Evolutionary conservation across 345 rosid genomes (phyloP).

Genomic region (Salix purpurea): DNA sequence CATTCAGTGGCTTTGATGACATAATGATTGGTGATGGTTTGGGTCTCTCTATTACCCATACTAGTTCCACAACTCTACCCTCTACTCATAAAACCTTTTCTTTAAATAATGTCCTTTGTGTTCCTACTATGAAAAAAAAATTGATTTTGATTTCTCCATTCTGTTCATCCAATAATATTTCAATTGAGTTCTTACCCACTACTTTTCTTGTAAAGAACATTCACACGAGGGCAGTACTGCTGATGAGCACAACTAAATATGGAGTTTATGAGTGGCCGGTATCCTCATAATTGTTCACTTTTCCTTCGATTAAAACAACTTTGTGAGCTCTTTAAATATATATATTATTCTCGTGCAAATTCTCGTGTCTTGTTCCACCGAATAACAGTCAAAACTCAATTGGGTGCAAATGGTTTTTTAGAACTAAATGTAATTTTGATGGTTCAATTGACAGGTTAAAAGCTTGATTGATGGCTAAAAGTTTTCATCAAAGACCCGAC

Average conservation of each 20-base stretch:
- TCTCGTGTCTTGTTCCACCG: too few relatives aligned
- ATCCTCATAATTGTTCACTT: fast-evolving
- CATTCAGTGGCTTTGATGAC: fast-evolving
- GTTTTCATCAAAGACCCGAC: not conserved
- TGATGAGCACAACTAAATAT: not conserved
- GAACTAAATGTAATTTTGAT: not conserved
- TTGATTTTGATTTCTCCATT: too few relatives aligned
- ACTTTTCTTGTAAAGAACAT: too few relatives aligned
- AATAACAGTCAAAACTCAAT: not conserved
- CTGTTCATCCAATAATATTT: not conserved
- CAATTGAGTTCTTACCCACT: not conserved
- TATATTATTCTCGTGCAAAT: too few relatives aligned
- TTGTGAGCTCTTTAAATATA: too few relatives aligned
- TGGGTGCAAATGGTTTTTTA: not conserved
- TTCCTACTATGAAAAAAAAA: too few relatives aligned
- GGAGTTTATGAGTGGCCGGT: too few relatives aligned
- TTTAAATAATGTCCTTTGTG: not conserved
- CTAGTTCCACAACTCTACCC: fast-evolving
- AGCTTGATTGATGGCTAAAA: not conserved
- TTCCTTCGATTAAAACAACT: fast-evolving
- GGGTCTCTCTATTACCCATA: too few relatives aligned
- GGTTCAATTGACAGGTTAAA: not conserved
- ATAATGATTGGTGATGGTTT: not conserved
- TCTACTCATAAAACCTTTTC: fast-evolving
- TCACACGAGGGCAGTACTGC: not conserved